phyloP scores from a whole-genome alignment of 2,329 filamentous ascomycete genomes.

The Aureobasidium sp. region DNA sequence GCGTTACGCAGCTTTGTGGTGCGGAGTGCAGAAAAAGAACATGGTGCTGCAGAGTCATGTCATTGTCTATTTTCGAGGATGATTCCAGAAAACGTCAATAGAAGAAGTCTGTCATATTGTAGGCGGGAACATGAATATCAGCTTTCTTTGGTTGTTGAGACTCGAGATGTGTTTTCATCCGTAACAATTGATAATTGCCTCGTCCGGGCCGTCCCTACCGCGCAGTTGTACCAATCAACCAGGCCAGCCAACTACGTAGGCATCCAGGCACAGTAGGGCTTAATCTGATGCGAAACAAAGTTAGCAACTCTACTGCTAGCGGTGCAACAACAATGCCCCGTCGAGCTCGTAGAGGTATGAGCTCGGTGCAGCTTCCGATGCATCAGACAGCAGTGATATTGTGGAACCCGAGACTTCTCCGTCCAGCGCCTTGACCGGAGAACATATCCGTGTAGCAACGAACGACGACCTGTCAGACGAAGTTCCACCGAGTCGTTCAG shows the following conservation, averaged over 20 bases:
- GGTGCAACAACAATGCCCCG: background rate
- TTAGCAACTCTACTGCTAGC: background rate
- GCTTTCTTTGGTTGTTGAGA: background rate
- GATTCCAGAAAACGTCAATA: background rate
- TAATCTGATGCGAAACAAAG: background rate
- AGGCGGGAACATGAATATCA: background rate
- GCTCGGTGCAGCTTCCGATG: background rate
- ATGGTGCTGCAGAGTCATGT: background rate
- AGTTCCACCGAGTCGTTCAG: background rate
- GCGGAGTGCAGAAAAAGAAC: background rate
- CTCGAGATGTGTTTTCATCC: background rate
- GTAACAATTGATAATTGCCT: background rate
- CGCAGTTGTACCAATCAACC: background rate
- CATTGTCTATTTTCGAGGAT: background rate
- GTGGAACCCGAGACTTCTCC: slow-evolving; percentile 3
- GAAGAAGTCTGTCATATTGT: background rate
- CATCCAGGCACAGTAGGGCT: background rate
- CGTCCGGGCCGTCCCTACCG: slow-evolving; percentile 1
- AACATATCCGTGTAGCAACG: background rate
- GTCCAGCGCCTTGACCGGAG: background rate
- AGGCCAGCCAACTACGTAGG: background rate
- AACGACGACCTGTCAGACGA: background rate
- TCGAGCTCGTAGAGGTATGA: background rate
- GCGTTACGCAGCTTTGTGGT: background rate
- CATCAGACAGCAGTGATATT: background rate